A percentile compares a stretch with the other conserved stretches of the same genome.
These are phyloP conservation scores for Daldinia sp. DNA, from an alignment of 2,329 filamentous ascomycete genomes.

Conservation along the genomic window DNA sequence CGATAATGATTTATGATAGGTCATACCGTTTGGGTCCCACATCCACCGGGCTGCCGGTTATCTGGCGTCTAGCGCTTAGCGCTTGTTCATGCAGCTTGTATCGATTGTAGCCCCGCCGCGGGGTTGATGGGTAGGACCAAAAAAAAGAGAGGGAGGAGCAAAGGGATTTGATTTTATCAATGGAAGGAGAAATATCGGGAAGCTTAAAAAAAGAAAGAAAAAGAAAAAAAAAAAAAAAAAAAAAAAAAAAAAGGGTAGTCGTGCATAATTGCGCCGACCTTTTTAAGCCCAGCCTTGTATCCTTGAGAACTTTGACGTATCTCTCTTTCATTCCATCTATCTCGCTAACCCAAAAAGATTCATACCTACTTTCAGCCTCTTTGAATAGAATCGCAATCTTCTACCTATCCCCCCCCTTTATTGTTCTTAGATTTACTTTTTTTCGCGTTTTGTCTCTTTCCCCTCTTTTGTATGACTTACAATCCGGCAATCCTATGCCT, in stretches of 20 bases:
- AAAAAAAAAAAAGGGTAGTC: constrained; percentile 1
- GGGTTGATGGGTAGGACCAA: constrained; percentile 23
- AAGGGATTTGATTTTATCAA: constrained; percentile 22
- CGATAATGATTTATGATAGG: constrained; percentile 27
- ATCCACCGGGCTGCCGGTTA: constrained; percentile 27
- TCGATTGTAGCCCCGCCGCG: constrained; percentile 31
- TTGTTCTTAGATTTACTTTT: constrained; percentile 7
- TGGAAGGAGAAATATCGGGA: constrained; percentile 33
- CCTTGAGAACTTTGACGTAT: neutral
- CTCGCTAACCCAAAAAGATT: neutral
- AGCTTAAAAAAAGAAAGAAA: constrained; percentile 8
- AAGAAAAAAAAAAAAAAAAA: constrained; percentile 1
- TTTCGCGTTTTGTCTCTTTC: constrained; percentile 7
- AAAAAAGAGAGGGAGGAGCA: neutral
- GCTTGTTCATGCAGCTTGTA: constrained; percentile 6
- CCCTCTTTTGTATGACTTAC: constrained; percentile 10
- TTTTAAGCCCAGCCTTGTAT: neutral
- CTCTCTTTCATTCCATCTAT: constrained; percentile 7
- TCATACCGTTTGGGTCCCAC: constrained; percentile 6
- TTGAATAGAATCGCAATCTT: constrained; percentile 7
- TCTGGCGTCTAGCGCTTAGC: constrained; percentile 32
- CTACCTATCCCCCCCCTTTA: neutral
- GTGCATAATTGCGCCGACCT: neutral
- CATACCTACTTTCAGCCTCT: neutral
- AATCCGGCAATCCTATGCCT: constrained; percentile 5